phyloP scores from a whole-genome alignment of 345 rosid genomes.

The Linum trigynum region DNA sequence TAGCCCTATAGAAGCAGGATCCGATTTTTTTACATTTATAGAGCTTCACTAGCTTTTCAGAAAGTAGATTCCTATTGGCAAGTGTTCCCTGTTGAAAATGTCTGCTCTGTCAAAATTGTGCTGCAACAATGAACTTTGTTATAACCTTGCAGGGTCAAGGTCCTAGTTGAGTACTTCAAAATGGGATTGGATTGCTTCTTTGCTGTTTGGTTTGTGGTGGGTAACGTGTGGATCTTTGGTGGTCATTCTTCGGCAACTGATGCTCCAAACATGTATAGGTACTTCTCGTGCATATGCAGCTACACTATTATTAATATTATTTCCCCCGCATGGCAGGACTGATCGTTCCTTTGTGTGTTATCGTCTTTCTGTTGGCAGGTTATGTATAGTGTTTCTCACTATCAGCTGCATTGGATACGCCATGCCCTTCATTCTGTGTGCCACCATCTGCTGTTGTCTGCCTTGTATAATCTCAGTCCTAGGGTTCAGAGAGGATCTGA shows the following conservation, averaged over 20 bases:
- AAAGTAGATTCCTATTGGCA: background rate
- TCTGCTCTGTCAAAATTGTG: background rate
- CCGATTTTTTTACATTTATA: background rate
- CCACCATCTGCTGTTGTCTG: slow-evolving; percentile 93
- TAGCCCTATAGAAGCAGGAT: no score
- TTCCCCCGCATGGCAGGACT: no score
- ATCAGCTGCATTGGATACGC: slow-evolving; percentile 97
- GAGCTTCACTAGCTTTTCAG: background rate
- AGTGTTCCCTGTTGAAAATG: no score
- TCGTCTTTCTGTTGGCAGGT: slow-evolving; percentile 39
- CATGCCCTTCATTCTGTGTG: slow-evolving; percentile 95
- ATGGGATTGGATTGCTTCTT: slow-evolving; percentile 98
- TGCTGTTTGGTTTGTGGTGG: slow-evolving; percentile 98
- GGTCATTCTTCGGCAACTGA: slow-evolving; percentile 78
- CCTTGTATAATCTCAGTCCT: slow-evolving; percentile 90
- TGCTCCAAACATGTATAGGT: slow-evolving; percentile 98
- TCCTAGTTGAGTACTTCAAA: slow-evolving; percentile 77
- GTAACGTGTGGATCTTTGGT: slow-evolving; percentile 97
- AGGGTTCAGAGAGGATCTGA: slow-evolving; percentile 82
- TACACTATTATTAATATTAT: background rate
- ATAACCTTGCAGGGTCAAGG: slow-evolving; percentile 50
- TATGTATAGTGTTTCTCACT: slow-evolving; percentile 90
- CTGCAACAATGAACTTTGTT: background rate
- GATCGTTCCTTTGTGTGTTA: background rate
- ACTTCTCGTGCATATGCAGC: background rate